Evolutionary conservation across 257 asterid genomes (phyloP), one percentile per base, ranked within the genome.

Genomic region (Thymus quinquecostatus): DNA sequence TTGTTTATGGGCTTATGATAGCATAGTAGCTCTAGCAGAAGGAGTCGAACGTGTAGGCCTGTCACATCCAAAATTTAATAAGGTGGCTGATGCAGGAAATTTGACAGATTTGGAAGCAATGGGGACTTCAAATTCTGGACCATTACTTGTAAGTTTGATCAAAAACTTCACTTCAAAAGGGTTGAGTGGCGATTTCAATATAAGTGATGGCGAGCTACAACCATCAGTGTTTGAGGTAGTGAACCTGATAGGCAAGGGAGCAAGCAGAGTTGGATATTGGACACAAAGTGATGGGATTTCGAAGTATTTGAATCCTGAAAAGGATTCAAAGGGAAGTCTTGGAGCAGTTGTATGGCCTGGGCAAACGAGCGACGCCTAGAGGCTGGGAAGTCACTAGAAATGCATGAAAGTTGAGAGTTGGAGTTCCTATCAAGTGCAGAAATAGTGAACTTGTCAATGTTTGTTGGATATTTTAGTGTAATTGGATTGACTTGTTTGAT

Each of bases 1-100:
- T 2, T 89, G 89, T 40, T 54, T 80, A 57, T 86, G 86, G 89
- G 89, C 86, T 3, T 86, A 86, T 62, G 92, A 86, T 36, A 74
- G 81, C 59, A 73, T 57, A 1, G 48, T 14, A 7, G 82, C 82
- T 63, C 64, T 86, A 29, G 89, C 89, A 28, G 70, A 32, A 65
- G 86, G 79, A 44, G 34, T 77, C 3, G 85, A 82, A 64, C 67
- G 36, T 40, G 68, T 70, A 21, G 74, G 81, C 30, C 64, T 40
- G 8, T 38, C 70, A 58, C 53, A 6, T 14, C 73, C 73, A 6
- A 44, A n/a, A n/a, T n/a, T n/a, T n/a, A n/a, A n/a, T n/a, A n/a
- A n/a, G n/a, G n/a, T 9, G 13, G 64, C 13, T 2, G 48, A 40
- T 3, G 53, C 51, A 4, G 66, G 62, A 7, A 79, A 61, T 12